These are phyloP conservation scores for Mortierella hygrophila DNA, from an alignment of 192 early-diverging fungal species.

Conservation along the genomic window DNA sequence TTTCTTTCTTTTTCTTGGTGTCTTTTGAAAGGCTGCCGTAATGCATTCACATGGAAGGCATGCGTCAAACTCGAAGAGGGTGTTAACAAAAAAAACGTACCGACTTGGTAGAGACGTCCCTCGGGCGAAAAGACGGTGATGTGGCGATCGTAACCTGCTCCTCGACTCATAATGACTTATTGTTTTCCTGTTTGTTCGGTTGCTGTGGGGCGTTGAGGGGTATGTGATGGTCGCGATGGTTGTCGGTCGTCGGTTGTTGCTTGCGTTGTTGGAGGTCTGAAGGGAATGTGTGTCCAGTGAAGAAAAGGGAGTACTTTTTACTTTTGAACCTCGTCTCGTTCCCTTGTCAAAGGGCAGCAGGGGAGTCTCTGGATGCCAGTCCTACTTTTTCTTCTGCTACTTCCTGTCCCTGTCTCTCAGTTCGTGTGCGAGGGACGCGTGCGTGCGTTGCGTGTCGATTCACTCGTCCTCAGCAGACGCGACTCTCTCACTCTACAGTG, in stretches of 20 bases:
- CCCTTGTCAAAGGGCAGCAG: not conserved
- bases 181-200: constrained; percentile 12
- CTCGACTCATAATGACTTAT: constrained; percentile 52
- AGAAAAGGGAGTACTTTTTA: not conserved
- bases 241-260: not conserved
- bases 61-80: not conserved
- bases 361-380: not conserved
- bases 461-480: not conserved
- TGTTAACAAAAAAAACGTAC: constrained; percentile 59
- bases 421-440: not conserved
- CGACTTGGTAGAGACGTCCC: constrained; percentile 99
- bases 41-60: not conserved
- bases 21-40: not conserved
- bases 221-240: not conserved
- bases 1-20: not conserved
- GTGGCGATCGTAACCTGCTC: constrained; percentile 96
- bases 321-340: not conserved
- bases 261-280: not conserved
- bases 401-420: not conserved
- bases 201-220: not conserved
- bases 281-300: not conserved
- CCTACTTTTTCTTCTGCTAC: not conserved
- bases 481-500: not conserved
- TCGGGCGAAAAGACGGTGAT: constrained; percentile 99
- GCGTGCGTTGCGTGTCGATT: constrained; percentile 8